phyloP scores from a whole-genome alignment of 2,329 filamentous ascomycete genomes.

The Talaromyces sp. region DNA sequence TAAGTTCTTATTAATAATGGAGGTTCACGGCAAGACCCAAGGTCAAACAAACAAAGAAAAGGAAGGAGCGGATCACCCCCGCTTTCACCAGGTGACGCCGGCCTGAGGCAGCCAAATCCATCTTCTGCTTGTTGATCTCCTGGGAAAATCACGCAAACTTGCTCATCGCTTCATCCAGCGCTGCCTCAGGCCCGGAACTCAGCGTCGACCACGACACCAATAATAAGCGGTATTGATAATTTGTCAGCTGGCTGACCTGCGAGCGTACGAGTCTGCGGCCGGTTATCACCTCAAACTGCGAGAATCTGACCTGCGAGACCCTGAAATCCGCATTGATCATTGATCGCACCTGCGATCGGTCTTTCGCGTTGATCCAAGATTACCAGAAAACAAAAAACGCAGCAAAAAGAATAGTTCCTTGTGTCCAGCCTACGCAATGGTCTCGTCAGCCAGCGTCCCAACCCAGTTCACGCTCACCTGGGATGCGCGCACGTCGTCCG shows the following conservation, averaged over 20 bases:
- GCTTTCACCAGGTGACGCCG: too few relatives aligned
- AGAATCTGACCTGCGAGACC: background rate
- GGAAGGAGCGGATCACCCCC: background rate
- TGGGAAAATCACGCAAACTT: background rate
- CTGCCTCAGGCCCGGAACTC: background rate
- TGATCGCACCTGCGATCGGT: background rate
- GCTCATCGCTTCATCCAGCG: background rate
- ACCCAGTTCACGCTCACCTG: background rate
- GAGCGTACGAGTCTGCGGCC: background rate
- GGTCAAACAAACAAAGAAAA: too few relatives aligned
- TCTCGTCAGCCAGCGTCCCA: background rate
- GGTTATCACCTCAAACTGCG: background rate
- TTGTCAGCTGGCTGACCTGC: background rate
- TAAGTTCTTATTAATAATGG: too few relatives aligned
- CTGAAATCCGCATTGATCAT: background rate
- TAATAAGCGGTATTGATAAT: background rate
- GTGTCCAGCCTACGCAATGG: background rate
- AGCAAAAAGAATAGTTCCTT: background rate
- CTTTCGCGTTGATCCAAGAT: background rate
- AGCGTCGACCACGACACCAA: background rate
- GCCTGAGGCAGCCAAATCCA: too few relatives aligned
- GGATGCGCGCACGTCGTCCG: background rate
- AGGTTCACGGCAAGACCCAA: too few relatives aligned
- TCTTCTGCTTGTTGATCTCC: too few relatives aligned
- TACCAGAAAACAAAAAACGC: background rate